Percentiles rank a stretch among this genome's conserved stretches.
These are phyloP conservation scores for Hemisphaericaspora subhashii DNA, from an alignment of 1,139 yeast genomes.

Conservation along the genomic window DNA sequence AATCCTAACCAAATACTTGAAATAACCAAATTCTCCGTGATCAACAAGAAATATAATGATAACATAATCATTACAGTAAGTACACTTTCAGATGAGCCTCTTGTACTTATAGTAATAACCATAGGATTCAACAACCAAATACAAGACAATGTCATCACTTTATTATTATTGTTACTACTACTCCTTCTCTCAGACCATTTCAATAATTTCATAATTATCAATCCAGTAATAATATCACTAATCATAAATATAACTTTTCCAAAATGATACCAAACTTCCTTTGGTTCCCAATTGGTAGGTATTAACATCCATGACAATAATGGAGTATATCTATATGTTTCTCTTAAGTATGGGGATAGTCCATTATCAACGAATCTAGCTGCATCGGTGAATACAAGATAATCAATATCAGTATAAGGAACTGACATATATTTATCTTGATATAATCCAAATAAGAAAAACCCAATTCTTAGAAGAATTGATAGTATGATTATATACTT, in stretches of 20 bases:
- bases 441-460: conserved; percentile 80
- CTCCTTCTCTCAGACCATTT: neutral
- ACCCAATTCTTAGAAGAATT: conserved; percentile 53
- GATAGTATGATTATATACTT: conserved; percentile 21
- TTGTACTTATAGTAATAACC: conserved; percentile 89
- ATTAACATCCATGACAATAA: conserved; percentile 76
- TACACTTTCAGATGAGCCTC: conserved; percentile 93
- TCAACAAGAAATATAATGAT: conserved; percentile 48
- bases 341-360: conserved; percentile 74
- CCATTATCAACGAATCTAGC: conserved; percentile 67
- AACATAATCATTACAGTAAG: conserved; percentile 75
- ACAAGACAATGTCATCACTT: conserved; percentile 37
- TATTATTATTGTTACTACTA: conserved; percentile 14
- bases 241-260: conserved; percentile 78
- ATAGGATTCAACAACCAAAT: conserved; percentile 93
- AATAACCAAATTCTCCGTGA: conserved; percentile 27
- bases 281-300: conserved; percentile 52
- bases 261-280: conserved; percentile 54
- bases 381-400: conserved; percentile 91
- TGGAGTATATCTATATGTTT: conserved; percentile 93
- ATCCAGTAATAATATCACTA: conserved; percentile 82
- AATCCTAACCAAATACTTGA: conserved; percentile 74
- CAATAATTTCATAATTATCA: conserved; percentile 51
- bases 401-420: conserved; percentile 91
- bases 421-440: conserved; percentile 82